Base-by-base conservation (phyloP, 768 basidiomycete species). In the Wakefieldia striispora region DNA sequence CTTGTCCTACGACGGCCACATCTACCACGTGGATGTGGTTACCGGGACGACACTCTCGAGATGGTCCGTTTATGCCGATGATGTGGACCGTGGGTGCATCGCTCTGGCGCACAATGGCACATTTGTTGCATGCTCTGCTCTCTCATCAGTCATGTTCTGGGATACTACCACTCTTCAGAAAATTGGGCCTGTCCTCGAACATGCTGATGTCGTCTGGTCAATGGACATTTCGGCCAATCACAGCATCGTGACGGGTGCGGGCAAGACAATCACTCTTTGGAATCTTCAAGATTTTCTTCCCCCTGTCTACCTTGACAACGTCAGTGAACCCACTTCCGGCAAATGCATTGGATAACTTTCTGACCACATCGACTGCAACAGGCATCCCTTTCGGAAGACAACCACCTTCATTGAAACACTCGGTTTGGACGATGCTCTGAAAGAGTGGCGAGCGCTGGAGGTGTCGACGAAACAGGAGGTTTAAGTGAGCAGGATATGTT, bases 221-320 rank as follows among this genome's bases (percentile, higher is more conserved):
- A 46, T 56, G 21, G 40, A 43, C 4, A 46, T 55, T 13, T 56
- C 52, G 4, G 16, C 14, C 33, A 42, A 50, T 20, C 49, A 40
- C 5, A 43, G 49, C 23, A 26, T 58, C 6, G 42, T 37, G 14
- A 19, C 44, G 3, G 21, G 19, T 4, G 57, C 46, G 10, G 24
- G 16, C 21, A 11, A 31, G 3, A 40, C 16, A 24, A 48, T 58
- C n/a, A 45, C 40, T n/a, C 11, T 55, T 14, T 24, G 37, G 12
- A 45, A 14, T 26, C 45, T 58, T 3, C 19, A 1, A 1, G 43
- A 47, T 11, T 17, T 48, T 11, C 14, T 58, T 29, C 46, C 49
- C 3, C 29, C 52, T 3, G 19, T 12, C 6, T 55, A 55, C 43
- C 23, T 17, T 13, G 20, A 33, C 13, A 20, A 23, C 24, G 57